phyloP scores from a whole-genome alignment of 2,329 filamentous ascomycete genomes.

The Exophiala sp. region DNA sequence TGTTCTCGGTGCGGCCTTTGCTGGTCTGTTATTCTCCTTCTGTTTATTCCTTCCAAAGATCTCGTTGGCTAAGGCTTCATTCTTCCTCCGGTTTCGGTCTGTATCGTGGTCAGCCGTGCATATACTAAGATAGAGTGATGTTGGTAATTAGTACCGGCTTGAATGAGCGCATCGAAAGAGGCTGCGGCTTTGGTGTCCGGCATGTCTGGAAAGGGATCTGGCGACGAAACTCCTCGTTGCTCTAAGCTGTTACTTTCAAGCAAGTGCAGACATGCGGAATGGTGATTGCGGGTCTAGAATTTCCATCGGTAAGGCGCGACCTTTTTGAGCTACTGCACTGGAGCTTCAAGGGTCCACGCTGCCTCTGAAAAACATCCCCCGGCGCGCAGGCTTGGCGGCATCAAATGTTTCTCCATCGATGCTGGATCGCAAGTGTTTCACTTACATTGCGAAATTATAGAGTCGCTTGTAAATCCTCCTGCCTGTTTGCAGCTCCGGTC shows the following conservation, averaged over 20 bases:
- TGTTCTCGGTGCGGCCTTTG: conserved; percentile 39
- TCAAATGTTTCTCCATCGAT: too few species aligned
- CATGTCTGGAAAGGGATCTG: conserved; percentile 30
- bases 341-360: too few species aligned
- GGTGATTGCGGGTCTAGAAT: background rate
- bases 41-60: conserved; percentile 56
- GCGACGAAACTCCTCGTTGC: background rate
- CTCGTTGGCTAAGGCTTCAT: conserved; percentile 56
- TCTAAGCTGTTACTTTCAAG: too few species aligned
- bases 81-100: conserved; percentile 55
- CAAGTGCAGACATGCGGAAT: background rate
- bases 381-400: too few species aligned
- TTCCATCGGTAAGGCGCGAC: background rate
- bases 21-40: conserved; percentile 38
- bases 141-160: conserved; percentile 42
- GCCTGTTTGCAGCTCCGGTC: too few species aligned
- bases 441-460: too few species aligned
- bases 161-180: conserved; percentile 52
- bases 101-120: conserved; percentile 14
- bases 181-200: conserved; percentile 36
- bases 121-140: background rate
- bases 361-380: too few species aligned
- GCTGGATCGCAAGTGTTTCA: too few species aligned
- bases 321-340: background rate
- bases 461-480: too few species aligned